Evolutionary conservation across 129 eudicot species (phyloP).

Genomic region (Heracleum sosnowskyi): DNA sequence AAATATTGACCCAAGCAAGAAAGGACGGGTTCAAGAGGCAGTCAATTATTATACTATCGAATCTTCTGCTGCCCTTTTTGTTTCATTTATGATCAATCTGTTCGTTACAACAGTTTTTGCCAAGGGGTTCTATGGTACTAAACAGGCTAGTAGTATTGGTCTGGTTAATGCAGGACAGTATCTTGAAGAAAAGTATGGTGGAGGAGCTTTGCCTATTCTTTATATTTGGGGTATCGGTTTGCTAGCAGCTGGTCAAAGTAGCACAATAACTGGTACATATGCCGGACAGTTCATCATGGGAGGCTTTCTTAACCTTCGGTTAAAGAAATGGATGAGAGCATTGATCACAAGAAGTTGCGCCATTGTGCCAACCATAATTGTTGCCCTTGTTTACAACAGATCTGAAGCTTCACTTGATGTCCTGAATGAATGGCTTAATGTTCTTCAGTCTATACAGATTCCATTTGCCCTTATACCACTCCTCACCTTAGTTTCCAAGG

Average conservation of each 20-base stretch:
- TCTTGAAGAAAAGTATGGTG: conserved; percentile 83
- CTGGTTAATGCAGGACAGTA: conserved; percentile 90
- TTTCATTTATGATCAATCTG: conserved; percentile 76
- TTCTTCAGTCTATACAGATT: conserved; percentile 89
- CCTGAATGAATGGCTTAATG: conserved; percentile 91
- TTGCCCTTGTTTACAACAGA: conserved; percentile 65
- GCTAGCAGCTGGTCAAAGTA: conserved; percentile 97
- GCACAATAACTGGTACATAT: conserved; percentile 92
- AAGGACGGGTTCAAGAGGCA: conserved; percentile 77
- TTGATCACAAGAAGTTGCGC: conserved; percentile 90
- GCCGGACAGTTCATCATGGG: conserved; percentile 98
- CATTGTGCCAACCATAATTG: conserved; percentile 76
- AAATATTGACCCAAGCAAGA: conserved; percentile 53
- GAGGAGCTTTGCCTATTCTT: conserved; percentile 68
- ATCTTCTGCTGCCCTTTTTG: conserved; percentile 63
- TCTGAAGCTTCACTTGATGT: conserved; percentile 79
- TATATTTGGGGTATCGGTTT: conserved; percentile 94
- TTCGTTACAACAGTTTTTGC: conserved; percentile 92
- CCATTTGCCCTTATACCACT: conserved; percentile 94
- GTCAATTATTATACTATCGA: conserved; percentile 79
- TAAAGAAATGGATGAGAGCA: conserved; percentile 76
- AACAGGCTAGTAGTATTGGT: conserved; percentile 65
- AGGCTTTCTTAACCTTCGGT: conserved; percentile 64
- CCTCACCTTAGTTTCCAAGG: conserved; percentile 75
- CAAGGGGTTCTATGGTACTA: conserved; percentile 70